Evolutionary conservation across 2,329 filamentous ascomycete genomes (phyloP), one percentile per base, ranked within the genome.

Genomic region (Penicillium sclerotigenum): DNA sequence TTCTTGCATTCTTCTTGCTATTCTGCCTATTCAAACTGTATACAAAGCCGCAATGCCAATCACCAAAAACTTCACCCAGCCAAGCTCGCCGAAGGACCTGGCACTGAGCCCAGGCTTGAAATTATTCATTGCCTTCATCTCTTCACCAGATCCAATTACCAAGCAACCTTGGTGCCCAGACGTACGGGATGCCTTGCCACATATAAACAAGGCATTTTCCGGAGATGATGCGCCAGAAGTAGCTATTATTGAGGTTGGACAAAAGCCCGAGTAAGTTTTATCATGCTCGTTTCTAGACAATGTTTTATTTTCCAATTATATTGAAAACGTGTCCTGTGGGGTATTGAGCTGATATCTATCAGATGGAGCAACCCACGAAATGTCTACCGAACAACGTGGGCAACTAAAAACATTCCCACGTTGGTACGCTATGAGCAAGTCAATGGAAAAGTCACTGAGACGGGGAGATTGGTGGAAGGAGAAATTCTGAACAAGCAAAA

Each of bases 91-190:
- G 13, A 55, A 55, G 11, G 47, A 57, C 10, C 33, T 68, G 10
- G 47, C 66, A 18, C 29, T 59, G 13, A 46, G 47, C 13, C 24
- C 59, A 20, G 49, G 49, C 40, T 65, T 69, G 1, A 64, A 58
- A 14, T 45, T 70, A 3, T 76, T 74, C 59, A 51, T 76, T 43
- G 65, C 71, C n/a, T 76, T 76, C 59, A 65, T 71, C 33, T 69
- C 74, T 2, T 74, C 71, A 31, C 45, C 67, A 33, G 72, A 75
- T 41, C 67, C 72, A 8, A 57, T 58, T 3, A 76, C 74, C 18
- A 65, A 66, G 8, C 61, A 71, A 53, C 65, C 74, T 4, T 76
- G 74, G 75, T 77, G 74, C 24, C 74, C 75, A 0, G 74, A 76
- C 48, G 74, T 76, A 26, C 67, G 71, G 14, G 71, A 69, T 9